Evolutionary conservation across 495 filamentous ascomycete species (phyloP), one percentile per base, ranked within the genome.

Genomic region (Penicillium bialowiezense): DNA sequence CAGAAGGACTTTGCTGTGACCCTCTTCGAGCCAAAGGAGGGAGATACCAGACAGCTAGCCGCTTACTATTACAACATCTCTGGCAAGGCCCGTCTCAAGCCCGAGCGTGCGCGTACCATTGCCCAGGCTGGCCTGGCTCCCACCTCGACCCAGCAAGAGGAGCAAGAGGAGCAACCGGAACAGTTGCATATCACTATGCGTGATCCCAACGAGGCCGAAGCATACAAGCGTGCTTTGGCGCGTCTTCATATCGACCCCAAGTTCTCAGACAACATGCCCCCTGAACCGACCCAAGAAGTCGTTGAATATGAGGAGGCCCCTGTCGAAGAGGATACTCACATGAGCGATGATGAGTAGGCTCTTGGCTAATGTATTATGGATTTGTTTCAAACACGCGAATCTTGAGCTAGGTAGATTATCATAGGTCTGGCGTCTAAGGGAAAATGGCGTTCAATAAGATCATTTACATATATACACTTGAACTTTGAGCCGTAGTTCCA

Each of bases 51-150:
- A 50, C 82, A 82, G 59, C 84, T 79, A 55, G 93, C 80, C 15
- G 91, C 89, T 7, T 97, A 89, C 68, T 97, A 91, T 64, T 97
- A 97, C 57, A 90, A 91, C 0, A 81, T 97, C 52, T 69, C 88
- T 44, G 87, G 89, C 68, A 84, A 80, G 59, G 78, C 76, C 21
- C 73, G 75, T 17, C 69, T 87, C 21, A 78, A 83, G 68, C 78
- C 81, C 5, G 75, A 78, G 55, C 67, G 84, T 48, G 69, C 71
- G 26, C 71, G 70, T 41, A 81, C 75, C 29, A 70, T 78, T 15
- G 75, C 72, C 6, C 69, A 73, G 38, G 69, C 73, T 14, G 74
- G 73, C 21, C 55, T 74, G 41, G 68, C 68, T 29, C 72, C 71
- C 34, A 68, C 60, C 9, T 58, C 55, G 0, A 60, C 62, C 1